These are phyloP conservation scores for Apocynum venetum DNA, from an alignment of 257 asterid genomes.

Conservation along the genomic window DNA sequence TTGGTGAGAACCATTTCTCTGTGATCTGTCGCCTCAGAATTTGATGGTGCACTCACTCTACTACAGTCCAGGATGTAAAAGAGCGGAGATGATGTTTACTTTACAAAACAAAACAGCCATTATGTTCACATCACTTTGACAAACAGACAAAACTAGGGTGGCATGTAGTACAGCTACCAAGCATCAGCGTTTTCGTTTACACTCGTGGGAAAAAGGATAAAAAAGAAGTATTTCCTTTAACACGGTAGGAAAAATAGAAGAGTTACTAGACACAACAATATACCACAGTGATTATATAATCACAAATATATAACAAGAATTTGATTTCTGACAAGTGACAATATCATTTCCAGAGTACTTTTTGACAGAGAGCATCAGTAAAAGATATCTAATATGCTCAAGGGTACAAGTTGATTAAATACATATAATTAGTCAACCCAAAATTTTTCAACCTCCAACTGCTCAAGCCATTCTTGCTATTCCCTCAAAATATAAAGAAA, in stretches of 20 bases:
- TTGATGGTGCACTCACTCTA: background rate
- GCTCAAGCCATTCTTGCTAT: background rate
- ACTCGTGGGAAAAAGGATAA: background rate
- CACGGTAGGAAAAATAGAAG: background rate
- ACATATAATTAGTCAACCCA: slow-evolving; percentile 1
- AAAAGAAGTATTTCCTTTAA: background rate
- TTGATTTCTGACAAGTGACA: background rate
- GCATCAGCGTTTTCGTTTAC: background rate
- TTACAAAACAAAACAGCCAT: background rate
- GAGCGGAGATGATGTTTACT: background rate
- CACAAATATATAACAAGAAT: background rate
- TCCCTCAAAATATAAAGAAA: background rate
- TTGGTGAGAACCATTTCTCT: background rate
- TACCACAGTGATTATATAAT: background rate
- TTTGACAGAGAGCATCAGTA: background rate
- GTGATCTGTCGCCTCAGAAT: background rate
- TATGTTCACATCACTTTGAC: background rate
- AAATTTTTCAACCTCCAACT: background rate
- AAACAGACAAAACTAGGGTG: background rate
- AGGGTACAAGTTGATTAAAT: background rate
- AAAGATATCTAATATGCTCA: background rate
- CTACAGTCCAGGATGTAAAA: background rate
- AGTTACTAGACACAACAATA: background rate
- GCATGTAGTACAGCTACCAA: background rate
- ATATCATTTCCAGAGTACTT: too few relatives aligned